A percentile compares a stretch with the other conserved stretches of the same genome.
Conservation (phyloP, 345 rosid species). For the Citrus glauca region DNA sequence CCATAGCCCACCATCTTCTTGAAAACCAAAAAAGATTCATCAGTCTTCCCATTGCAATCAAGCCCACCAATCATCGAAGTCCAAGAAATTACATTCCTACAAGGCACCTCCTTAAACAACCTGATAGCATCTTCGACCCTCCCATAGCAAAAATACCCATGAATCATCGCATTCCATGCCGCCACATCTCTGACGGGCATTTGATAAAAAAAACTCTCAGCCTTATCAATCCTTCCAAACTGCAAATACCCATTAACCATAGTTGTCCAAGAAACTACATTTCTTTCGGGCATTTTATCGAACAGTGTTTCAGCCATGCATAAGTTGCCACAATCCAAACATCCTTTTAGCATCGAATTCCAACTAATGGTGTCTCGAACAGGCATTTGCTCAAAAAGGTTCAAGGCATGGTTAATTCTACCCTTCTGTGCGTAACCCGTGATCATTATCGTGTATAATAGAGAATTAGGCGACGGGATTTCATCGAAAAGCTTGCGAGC, state of each 20-base stretch:
- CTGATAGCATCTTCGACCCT: slow-evolving; percentile 46
- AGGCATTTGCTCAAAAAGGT: slow-evolving; percentile 45
- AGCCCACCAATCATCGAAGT: slow-evolving; percentile 79
- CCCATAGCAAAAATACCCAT: slow-evolving; percentile 57
- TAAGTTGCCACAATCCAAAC: slow-evolving; percentile 58
- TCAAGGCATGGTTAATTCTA: slow-evolving; percentile 45
- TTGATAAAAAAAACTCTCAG: slow-evolving; percentile 48
- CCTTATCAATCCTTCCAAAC: slow-evolving; percentile 47
- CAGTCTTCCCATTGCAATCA: slow-evolving; percentile 45
- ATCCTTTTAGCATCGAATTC: slow-evolving; percentile 70
- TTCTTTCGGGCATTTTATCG: slow-evolving; percentile 63
- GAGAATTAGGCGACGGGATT: slow-evolving; percentile 38
- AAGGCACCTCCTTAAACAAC: slow-evolving; percentile 60
- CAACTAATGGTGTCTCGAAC: slow-evolving; percentile 53
- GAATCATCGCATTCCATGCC: slow-evolving; percentile 71
- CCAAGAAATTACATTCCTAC: slow-evolving; percentile 69
- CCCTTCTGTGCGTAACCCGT: slow-evolving; percentile 28
- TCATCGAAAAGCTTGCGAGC: slow-evolving; percentile 40
- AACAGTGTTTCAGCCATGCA: slow-evolving; percentile 40
- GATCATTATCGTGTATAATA: slow-evolving; percentile 58
- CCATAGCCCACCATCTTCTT: slow-evolving; percentile 44
- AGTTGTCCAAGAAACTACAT: slow-evolving; percentile 68
- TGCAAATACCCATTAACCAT: slow-evolving; percentile 63
- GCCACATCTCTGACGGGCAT: slow-evolving; percentile 63
- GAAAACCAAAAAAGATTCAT: slow-evolving; percentile 50